A percentile compares a stretch with the other conserved stretches of the same genome.
phyloP scores from a whole-genome alignment of 225 moss, liverwort and hornwort genomes.

The Pleurozium schreberi region DNA sequence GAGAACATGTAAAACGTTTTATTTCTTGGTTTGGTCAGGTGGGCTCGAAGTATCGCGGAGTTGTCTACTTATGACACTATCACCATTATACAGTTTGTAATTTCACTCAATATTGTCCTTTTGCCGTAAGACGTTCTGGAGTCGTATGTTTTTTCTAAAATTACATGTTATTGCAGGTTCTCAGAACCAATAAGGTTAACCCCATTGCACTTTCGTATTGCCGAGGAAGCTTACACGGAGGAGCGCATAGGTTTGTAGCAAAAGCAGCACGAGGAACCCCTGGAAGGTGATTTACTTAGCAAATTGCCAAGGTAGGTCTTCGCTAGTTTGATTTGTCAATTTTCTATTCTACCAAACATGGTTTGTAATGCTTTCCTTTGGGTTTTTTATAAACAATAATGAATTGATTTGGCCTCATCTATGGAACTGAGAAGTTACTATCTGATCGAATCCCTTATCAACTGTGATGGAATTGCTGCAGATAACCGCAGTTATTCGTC shows the following conservation, averaged over 20 bases:
- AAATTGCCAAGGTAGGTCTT: conserved; percentile 30
- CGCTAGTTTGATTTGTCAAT: background rate
- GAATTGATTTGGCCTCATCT: background rate
- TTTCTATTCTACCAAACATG: background rate
- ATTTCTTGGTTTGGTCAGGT: background rate
- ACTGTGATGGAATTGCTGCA: conserved; percentile 19
- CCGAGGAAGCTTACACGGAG: conserved; percentile 22
- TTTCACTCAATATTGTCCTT: background rate
- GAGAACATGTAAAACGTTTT: background rate
- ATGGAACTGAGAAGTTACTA: background rate
- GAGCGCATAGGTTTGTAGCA: conserved; percentile 6
- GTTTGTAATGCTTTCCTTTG: background rate
- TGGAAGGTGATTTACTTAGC: conserved; percentile 19
- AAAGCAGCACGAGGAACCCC: background rate
- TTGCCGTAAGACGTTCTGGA: background rate
- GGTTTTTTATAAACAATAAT: background rate
- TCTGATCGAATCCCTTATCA: background rate
- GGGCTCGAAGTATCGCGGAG: background rate
- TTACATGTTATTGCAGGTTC: conserved; percentile 8
- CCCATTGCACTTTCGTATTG: conserved; percentile 11
- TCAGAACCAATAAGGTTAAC: conserved; percentile 14
- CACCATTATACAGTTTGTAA: background rate
- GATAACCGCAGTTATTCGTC: conserved; percentile 77
- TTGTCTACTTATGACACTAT: background rate
- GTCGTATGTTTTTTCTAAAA: background rate